These are phyloP conservation scores for Paramyrothecium sp. DNA, from an alignment of 2,329 filamentous ascomycete species.

Conservation along the genomic window DNA sequence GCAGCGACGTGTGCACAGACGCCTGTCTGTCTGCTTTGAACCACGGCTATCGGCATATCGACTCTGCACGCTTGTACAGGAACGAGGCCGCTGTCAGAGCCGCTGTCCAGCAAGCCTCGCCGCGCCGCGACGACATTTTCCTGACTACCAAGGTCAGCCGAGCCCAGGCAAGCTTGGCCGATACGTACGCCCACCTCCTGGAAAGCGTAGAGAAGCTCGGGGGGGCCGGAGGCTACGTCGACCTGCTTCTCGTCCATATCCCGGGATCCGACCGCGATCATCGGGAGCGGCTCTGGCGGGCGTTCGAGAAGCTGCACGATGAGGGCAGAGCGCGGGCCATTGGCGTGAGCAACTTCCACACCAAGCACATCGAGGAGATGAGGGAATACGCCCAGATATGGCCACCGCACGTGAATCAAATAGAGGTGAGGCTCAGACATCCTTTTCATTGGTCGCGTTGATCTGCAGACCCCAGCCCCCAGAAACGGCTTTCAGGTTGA, in stretches of 20 bases:
- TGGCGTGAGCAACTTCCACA: constrained; percentile 71
- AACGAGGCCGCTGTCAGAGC: constrained; percentile 68
- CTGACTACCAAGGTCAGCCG: constrained; percentile 69
- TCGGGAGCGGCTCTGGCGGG: constrained; percentile 63
- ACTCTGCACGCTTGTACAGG: constrained; percentile 61
- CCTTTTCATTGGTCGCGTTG: not conserved
- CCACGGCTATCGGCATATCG: constrained; percentile 61
- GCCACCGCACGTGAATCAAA: constrained; percentile 73
- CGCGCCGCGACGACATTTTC: constrained; percentile 61
- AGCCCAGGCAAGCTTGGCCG: constrained; percentile 47
- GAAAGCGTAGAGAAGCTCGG: constrained; percentile 64
- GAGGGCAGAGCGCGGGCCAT: constrained; percentile 64
- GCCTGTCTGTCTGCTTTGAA: constrained; percentile 59
- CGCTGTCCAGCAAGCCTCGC: constrained; percentile 55
- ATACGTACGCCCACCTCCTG: constrained; percentile 56
- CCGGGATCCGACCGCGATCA: constrained; percentile 52
- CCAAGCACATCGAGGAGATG: constrained; percentile 67
- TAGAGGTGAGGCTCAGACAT: constrained; percentile 54
- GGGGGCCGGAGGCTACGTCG: constrained; percentile 60
- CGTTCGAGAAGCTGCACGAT: constrained; percentile 59
- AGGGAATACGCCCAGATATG: constrained; percentile 62
- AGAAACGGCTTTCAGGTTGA: too few species aligned
- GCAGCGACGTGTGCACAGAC: constrained; percentile 48
- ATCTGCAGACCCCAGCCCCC: too few species aligned
- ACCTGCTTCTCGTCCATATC: constrained; percentile 70